Evolutionary conservation across 2,329 filamentous ascomycete genomes (phyloP).

Genomic region (Curvularia sp.): DNA sequence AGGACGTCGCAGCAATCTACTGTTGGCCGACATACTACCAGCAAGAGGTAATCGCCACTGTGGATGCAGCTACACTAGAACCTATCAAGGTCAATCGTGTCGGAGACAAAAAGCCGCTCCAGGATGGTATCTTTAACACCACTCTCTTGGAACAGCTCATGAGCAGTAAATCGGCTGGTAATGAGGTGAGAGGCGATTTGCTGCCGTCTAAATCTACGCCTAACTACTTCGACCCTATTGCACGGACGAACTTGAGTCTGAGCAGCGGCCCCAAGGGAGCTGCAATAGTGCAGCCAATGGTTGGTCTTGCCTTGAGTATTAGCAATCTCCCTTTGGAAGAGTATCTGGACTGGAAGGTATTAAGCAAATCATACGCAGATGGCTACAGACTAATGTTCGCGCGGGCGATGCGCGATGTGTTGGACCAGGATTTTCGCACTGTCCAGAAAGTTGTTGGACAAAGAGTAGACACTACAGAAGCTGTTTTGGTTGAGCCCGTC

Average conservation of each 20-base stretch:
- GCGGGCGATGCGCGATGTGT: slow-evolving; percentile 43
- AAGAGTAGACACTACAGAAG: slow-evolving; percentile 32
- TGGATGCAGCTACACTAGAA: slow-evolving; percentile 32
- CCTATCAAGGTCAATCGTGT: slow-evolving; percentile 23
- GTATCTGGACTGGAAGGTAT: slow-evolving; percentile 43
- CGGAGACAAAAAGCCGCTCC: slow-evolving; percentile 33
- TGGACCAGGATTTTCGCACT: slow-evolving; percentile 20
- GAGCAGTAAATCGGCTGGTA: slow-evolving; percentile 4
- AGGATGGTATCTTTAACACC: slow-evolving; percentile 46
- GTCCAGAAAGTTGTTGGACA: slow-evolving; percentile 22
- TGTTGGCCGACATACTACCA: slow-evolving; percentile 52
- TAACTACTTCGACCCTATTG: slow-evolving; percentile 12
- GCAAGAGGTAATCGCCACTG: slow-evolving; percentile 54
- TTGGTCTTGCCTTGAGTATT: slow-evolving; percentile 49
- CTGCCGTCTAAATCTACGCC: slow-evolving; percentile 22
- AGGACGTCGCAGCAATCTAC: slow-evolving; percentile 31
- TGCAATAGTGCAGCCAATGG: slow-evolving; percentile 34
- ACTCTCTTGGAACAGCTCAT: slow-evolving; percentile 48
- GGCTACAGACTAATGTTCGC: slow-evolving; percentile 56
- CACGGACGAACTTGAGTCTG: slow-evolving; percentile 19
- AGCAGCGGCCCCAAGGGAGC: neutral
- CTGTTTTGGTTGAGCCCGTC: slow-evolving; percentile 48
- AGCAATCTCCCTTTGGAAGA: slow-evolving; percentile 34
- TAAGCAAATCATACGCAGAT: slow-evolving; percentile 48
- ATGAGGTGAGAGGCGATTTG: slow-evolving; percentile 9